A percentile compares a stretch with the other conserved stretches of the same genome.
phyloP scores from a whole-genome alignment of 192 early-diverging fungal genomes.

The Geranomyces variabilis region DNA sequence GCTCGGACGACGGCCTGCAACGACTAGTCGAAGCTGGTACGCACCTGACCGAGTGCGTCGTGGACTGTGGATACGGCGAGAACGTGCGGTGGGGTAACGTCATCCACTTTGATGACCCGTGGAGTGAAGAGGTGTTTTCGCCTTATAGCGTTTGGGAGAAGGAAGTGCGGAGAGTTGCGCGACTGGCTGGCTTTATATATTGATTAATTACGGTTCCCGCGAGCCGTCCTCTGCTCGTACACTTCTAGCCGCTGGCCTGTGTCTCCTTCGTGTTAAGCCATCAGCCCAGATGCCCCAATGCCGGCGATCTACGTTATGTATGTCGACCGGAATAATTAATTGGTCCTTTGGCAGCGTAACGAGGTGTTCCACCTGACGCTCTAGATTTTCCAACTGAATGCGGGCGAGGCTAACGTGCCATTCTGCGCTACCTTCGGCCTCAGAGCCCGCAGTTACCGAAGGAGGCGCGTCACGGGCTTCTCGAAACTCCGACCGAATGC shows the following conservation, averaged over 20 bases:
- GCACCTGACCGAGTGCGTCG: conserved; percentile 24
- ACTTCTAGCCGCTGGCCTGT: too few species aligned
- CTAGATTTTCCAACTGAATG: conserved; percentile 23
- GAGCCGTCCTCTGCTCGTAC: too few species aligned
- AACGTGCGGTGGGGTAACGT: conserved; percentile 33
- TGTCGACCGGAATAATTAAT: conserved; percentile 29
- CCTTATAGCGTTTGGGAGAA: conserved; percentile 38
- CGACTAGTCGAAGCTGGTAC: conserved; percentile 8
- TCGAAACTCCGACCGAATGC: conserved; percentile 14
- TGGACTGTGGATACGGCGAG: conserved; percentile 1
- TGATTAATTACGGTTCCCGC: conserved; percentile 11
- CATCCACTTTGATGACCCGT: conserved; percentile 31
- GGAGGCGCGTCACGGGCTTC: background rate
- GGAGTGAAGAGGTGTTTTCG: conserved; percentile 32
- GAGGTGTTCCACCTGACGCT: conserved; percentile 18
- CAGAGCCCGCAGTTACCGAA: background rate
- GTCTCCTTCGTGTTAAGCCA: too few species aligned
- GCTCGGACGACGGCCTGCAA: conserved; percentile 24
- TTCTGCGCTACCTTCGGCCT: conserved; percentile 1
- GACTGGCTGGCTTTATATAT: conserved; percentile 32
- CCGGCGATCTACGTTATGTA: conserved; percentile 2
- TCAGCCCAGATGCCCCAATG: conserved; percentile 21
- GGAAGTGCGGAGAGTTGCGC: conserved; percentile 32
- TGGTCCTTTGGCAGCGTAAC: conserved; percentile 6
- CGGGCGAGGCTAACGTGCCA: background rate